Percentiles rank a stretch among this genome's conserved stretches.
Conservation (phyloP, 1,284 basidiomycete genomes). For the Termitomyces sp. region DNA sequence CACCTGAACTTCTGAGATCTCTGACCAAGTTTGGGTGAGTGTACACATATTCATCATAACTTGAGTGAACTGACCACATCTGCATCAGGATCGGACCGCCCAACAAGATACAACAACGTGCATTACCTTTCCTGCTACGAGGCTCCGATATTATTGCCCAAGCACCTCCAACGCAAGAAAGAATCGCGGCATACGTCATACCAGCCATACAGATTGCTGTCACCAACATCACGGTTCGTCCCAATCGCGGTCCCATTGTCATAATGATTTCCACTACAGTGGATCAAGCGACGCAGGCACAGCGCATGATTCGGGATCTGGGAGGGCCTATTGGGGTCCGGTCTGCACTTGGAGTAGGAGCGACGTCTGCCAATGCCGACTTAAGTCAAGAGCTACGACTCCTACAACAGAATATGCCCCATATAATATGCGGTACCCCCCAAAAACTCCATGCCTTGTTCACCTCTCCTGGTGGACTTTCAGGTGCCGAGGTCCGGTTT, state of each 20-base stretch:
- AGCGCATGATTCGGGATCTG: constrained; percentile 93
- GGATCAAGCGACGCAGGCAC: constrained; percentile 96
- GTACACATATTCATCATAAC: constrained; percentile 8
- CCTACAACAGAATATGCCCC: constrained; percentile 87
- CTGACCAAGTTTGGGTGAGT: constrained; percentile 92
- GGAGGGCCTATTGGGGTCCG: constrained; percentile 88
- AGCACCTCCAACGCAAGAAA: constrained; percentile 96
- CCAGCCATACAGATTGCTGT: constrained; percentile 87
- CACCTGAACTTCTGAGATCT: constrained; percentile 83
- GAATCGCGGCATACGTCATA: constrained; percentile 95
- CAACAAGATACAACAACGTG: constrained; percentile 97
- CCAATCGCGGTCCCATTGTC: constrained; percentile 76
- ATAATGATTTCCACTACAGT: constrained; percentile 97
- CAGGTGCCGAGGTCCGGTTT: constrained; percentile 82
- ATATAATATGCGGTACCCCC: constrained; percentile 94
- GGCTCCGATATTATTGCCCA: constrained; percentile 97
- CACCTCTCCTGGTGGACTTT: constrained; percentile 70
- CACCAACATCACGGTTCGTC: constrained; percentile 46
- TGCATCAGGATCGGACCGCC: constrained; percentile 82
- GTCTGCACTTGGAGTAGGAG: constrained; percentile 82
- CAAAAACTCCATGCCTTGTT: constrained; percentile 94
- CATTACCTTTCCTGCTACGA: constrained; percentile 89
- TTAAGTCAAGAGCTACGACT: constrained; percentile 75
- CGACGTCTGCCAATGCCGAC: constrained; percentile 59
- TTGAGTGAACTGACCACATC: background rate